These are phyloP conservation scores for Prototheca stagnorum DNA, from an alignment of 163 green algal genomes.

Conservation along the genomic window DNA sequence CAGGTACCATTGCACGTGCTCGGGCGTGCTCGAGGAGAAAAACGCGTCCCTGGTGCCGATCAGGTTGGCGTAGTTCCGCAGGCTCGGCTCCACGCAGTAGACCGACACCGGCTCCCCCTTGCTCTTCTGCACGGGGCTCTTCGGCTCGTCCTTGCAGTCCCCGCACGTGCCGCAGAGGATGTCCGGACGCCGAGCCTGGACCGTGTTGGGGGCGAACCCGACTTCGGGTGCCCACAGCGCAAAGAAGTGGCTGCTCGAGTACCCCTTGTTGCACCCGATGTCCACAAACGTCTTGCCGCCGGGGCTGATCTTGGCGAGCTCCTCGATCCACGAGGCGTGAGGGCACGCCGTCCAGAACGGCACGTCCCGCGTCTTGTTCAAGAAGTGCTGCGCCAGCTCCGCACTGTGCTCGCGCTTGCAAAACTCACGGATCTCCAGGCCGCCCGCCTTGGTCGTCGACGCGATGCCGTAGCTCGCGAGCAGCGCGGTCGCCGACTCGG, in stretches of 20 bases:
- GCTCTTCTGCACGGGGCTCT: not conserved
- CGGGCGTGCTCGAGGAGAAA: not conserved
- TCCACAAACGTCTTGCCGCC: constrained; percentile 9
- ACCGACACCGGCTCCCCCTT: not conserved
- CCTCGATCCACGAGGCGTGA: constrained; percentile 1
- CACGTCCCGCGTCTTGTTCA: constrained; percentile 4
- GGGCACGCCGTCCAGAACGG: constrained; percentile 10
- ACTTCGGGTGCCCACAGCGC: constrained; percentile 10
- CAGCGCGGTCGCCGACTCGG: not conserved
- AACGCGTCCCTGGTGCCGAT: constrained; percentile 7
- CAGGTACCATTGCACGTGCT: constrained; percentile 6
- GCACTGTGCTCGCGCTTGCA: not conserved
- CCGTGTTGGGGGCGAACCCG: constrained; percentile 2
- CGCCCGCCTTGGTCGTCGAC: not conserved
- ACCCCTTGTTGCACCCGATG: constrained; percentile 18
- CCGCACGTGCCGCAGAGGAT: constrained; percentile 4
- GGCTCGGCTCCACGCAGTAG: constrained; percentile 8
- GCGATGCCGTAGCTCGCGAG: not conserved
- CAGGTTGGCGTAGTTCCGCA: constrained; percentile 10
- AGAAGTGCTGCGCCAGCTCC: constrained; percentile 4
- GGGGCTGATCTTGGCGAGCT: not conserved
- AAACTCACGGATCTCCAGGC: constrained; percentile 2
- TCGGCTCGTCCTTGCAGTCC: constrained; percentile 1
- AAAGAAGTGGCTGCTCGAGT: constrained; percentile 5
- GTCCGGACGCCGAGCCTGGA: not conserved